Evolutionary conservation across 345 rosid genomes (phyloP).

Genomic region (Populus deltoides): DNA sequence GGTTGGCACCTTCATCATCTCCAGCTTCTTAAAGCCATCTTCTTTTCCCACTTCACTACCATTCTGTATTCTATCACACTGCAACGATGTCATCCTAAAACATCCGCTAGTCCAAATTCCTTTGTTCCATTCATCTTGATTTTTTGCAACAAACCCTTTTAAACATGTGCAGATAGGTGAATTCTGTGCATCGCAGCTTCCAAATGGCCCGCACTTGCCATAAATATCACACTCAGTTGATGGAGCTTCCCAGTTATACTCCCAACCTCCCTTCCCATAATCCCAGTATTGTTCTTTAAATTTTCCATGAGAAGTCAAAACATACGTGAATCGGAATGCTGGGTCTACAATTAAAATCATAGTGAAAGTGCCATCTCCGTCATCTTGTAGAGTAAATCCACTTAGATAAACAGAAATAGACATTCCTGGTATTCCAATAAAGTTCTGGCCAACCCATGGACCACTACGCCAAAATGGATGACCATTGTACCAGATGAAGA

Average conservation of each 20-base stretch:
- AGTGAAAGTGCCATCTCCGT: too few relatives aligned
- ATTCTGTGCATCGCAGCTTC: conserved; percentile 6
- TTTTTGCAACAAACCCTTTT: conserved; percentile 13
- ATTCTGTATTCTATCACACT: conserved; percentile 11
- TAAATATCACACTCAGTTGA: conserved; percentile 18
- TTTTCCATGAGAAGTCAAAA: background rate
- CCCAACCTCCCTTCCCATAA: background rate
- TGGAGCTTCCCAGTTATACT: background rate
- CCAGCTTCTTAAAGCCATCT: conserved; percentile 21
- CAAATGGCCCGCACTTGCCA: conserved; percentile 30
- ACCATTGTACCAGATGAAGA: background rate
- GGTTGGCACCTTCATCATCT: conserved; percentile 16
- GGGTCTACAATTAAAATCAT: too few relatives aligned
- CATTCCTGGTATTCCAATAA: background rate
- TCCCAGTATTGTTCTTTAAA: background rate
- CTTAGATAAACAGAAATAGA: too few relatives aligned
- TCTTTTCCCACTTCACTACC: conserved; percentile 5
- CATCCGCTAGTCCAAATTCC: conserved; percentile 35
- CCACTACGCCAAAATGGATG: background rate
- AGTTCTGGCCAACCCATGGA: background rate
- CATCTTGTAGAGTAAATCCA: too few relatives aligned
- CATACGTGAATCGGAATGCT: accelerated
- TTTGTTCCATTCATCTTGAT: conserved; percentile 22
- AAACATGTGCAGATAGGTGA: conserved; percentile 19
- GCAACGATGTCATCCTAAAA: conserved; percentile 15